Base-by-base conservation (phyloP, 192 early-diverging fungal species). In the Podila verticillata region DNA sequence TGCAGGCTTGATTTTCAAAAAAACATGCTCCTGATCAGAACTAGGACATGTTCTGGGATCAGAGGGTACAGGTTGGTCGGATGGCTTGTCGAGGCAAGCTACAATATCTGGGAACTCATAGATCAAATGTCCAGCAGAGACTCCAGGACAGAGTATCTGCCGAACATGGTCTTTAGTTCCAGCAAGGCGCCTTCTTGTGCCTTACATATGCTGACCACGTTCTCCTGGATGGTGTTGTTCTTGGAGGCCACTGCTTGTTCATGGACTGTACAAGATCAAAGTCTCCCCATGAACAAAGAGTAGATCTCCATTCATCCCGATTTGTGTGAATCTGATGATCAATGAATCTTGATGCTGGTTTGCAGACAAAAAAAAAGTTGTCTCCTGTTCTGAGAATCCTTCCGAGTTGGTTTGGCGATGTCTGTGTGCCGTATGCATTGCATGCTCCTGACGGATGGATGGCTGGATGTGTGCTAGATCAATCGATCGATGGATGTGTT, bases 401-500 rank as follows among this genome's bases (percentile, higher is more conserved):
- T 17, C 24, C 17, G 2, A n/a, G 12, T 8, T 54, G 22, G 51
- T n/a, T 54, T n/a, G 24, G 20, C 51, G 51, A 54, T 54, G 20
- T 22, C 24, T 54, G 51, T 12, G 24, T 10, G 51, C 17, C 51
- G 0, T 17, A 30, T 65, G 44, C 26, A 20, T 56, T n/a, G 48
- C 12, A 5, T 8, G 10, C 19, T 34, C 22, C 31, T 32, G 57
- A 66, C 70, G 34, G 74, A 70, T 78, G 68, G 74, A 70, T 70
- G 56, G 63, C 54, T 70, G 56, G 47, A 28, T 59, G 28, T 5
- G 13, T 49, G 32, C 20, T 5, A 5, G 51, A 24, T n/a, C 24
- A 0, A 5, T 12, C 7, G 8, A 24, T 54, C 7, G 51, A 60
- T 60, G 58, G 22, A 24, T 30, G 29, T 17, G 9, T 29, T 26